Evolutionary conservation across 306 rosid genomes (phyloP), one percentile per base, ranked within the genome.

Genomic region (Senna siamea): DNA sequence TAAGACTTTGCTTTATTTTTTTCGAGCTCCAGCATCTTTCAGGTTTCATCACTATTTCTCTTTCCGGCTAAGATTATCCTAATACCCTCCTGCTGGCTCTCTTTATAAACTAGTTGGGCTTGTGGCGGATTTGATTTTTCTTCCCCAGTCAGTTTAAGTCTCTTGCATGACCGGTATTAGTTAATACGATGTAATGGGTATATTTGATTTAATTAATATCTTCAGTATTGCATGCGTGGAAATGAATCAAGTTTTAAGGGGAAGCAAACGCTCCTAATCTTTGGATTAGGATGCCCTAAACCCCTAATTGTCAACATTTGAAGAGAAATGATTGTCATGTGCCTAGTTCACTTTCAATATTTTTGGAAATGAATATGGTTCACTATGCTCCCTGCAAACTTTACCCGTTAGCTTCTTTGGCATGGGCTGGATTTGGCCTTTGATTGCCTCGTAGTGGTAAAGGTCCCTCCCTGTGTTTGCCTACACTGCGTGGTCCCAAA

Each of bases 121-220:
- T 35, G 60, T 9, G 60, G 58, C 2, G 11, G 28, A 48, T 52
- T 35, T 52, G 11, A 17, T 41, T 56, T 41, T 74, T n/a, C 5
- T 26, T 14, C 30, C 17, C 14, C 28, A 5, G 28, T n/a, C 58
- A 23, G 47, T 15, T 4, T 17, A 2, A n/a, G 17, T 32, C 17
- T 7, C 59, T 30, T 32, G 59, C 57, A 28, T 9, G 34, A 30
- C 40, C 14, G 32, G 46, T 17, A 74, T 35, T 52, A 13, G 35
- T 23, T 35, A 14, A 6, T 52, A 22, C 18, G 46, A 50, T 40
- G 1, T 52, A 30, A 38, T 41, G 44, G 56, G 12, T 19, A 9
- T 53, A 17, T 41, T 75, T 65, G 48, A 28, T 26, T 64, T 53
- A 37, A 54, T 54, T 75, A 6, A 19, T 65, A 54, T 65, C 2